phyloP scores from a whole-genome alignment of 1,139 yeast genomes.

The Kurtzmaniella natalensis region DNA sequence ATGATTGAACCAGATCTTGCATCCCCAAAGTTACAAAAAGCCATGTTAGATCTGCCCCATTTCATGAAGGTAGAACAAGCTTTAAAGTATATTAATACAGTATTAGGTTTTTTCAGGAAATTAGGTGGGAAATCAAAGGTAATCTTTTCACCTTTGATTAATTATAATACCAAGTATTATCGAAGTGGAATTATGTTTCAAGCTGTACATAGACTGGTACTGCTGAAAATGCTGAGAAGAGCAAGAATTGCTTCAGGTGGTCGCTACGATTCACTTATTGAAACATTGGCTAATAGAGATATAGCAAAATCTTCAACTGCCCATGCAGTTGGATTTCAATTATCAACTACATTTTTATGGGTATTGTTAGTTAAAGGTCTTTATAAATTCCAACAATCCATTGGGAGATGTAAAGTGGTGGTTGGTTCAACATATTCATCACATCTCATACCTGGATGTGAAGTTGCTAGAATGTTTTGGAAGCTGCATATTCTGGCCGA shows the following conservation, averaged over 20 bases:
- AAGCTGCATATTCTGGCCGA: constrained; percentile 68
- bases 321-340: constrained; percentile 80
- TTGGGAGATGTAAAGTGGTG: constrained; percentile 66
- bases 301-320: constrained; percentile 26
- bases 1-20: constrained; percentile 63
- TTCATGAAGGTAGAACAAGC: constrained; percentile 59
- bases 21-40: constrained; percentile 53
- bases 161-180: constrained; percentile 77
- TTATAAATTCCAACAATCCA: background rate
- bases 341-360: constrained; percentile 43
- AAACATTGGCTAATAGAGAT: constrained; percentile 49
- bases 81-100: constrained; percentile 53
- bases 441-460: constrained; percentile 55
- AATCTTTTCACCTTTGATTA: constrained; percentile 66
- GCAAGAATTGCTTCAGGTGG: constrained; percentile 85
- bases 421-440: constrained; percentile 62
- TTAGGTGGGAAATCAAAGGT: constrained; percentile 42
- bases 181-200: constrained; percentile 84
- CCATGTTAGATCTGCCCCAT: constrained; percentile 74
- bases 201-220: constrained; percentile 59
- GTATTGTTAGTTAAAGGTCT: constrained; percentile 32
- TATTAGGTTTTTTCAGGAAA: constrained; percentile 48
- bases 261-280: constrained; percentile 71
- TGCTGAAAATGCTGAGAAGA: constrained; percentile 11
- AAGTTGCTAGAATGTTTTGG: constrained; percentile 66